Conservation (phyloP, 208 protist species). For the Trypanosoma brucei region DNA sequence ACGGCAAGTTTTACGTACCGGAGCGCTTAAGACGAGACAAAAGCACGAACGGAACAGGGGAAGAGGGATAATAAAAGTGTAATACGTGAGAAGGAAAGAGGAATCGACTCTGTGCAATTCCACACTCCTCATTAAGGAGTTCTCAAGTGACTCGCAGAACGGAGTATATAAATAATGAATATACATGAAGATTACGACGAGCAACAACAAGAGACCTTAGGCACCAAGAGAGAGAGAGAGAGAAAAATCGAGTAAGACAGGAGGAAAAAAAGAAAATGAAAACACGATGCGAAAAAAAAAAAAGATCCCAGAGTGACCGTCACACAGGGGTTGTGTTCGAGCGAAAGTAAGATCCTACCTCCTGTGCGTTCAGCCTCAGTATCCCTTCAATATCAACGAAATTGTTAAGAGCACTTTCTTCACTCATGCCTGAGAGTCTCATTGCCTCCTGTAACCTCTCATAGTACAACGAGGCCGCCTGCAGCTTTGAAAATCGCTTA, state of each 20-base stretch:
- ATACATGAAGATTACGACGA: not conserved
- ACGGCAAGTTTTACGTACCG: too few species aligned
- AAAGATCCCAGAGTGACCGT: not conserved
- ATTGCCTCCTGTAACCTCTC: slow-evolving; percentile 13
- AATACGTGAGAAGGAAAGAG: not conserved
- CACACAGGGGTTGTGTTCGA: not conserved
- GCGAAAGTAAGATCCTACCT: not conserved
- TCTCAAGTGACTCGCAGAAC: too few species aligned
- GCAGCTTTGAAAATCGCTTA: slow-evolving; percentile 29
- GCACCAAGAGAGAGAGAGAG: not conserved
- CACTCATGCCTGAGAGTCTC: slow-evolving; percentile 2
- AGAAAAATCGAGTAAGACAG: not conserved
- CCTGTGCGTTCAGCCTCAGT: not conserved
- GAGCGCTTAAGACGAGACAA: too few species aligned
- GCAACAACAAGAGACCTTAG: not conserved
- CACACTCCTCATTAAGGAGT: not conserved
- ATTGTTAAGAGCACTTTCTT: not conserved
- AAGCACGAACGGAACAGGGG: too few species aligned
- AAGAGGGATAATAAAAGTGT: too few species aligned
- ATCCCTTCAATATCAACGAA: slow-evolving; percentile 14
- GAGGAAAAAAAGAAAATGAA: not conserved
- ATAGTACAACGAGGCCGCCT: slow-evolving; percentile 16
- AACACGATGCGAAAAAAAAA: not conserved
- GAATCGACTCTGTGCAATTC: not conserved
- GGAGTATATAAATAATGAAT: too few species aligned